Evolutionary conservation across 345 rosid species (phyloP).

Genomic region (Microthlaspi erraticum): DNA sequence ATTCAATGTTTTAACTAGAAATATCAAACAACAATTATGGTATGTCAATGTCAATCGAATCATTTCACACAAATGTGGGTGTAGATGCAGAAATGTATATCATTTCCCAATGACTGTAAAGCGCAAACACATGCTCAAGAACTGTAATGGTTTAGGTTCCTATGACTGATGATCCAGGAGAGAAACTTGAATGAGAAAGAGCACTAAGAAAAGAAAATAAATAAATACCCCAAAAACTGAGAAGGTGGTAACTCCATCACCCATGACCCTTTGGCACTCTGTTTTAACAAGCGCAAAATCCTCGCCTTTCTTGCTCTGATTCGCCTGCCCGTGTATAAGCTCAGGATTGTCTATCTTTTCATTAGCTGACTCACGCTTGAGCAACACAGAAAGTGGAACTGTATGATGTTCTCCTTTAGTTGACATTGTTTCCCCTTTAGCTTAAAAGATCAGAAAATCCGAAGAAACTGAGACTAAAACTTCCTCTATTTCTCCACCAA

Average conservation of each 20-base stretch:
- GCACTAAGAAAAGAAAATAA: constrained; percentile 19
- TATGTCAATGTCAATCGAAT: neutral
- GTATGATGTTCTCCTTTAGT: constrained; percentile 74
- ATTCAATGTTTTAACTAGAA: neutral
- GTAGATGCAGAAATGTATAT: neutral
- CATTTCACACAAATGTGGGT: neutral
- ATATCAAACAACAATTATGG: constrained; percentile 2
- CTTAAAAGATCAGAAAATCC: neutral
- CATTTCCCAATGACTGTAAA: neutral
- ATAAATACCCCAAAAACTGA: constrained; percentile 80
- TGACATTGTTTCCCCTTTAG: constrained; percentile 50
- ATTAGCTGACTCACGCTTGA: constrained; percentile 84
- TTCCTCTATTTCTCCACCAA: constrained; percentile 45
- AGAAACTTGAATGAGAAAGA: neutral
- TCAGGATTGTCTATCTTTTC: constrained; percentile 87
- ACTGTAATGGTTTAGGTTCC: too few relatives aligned
- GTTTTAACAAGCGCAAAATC: constrained; percentile 79
- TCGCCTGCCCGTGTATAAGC: constrained; percentile 76
- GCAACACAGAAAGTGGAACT: constrained; percentile 82
- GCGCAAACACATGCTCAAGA: too few relatives aligned
- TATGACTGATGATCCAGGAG: neutral
- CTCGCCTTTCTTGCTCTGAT: constrained; percentile 97
- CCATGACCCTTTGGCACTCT: constrained; percentile 77
- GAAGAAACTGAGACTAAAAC: neutral
- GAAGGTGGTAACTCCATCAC: constrained; percentile 82